A percentile compares a stretch with the other conserved stretches of the same genome.
Conservation (phyloP, 495 filamentous ascomycete genomes). For the Extremus antarcticus region DNA sequence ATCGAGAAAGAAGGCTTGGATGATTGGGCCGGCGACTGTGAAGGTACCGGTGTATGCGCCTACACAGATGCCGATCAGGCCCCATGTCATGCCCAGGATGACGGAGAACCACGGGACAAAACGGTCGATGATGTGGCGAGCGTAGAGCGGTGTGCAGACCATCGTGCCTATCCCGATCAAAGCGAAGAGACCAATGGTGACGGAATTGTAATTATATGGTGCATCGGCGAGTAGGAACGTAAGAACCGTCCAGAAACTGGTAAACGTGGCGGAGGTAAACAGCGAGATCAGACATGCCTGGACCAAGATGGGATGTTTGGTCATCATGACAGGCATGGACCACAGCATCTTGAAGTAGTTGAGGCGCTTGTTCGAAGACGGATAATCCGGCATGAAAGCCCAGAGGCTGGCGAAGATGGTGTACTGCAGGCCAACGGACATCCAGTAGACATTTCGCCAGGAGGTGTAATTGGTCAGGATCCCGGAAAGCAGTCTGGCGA, state of each 20-base stretch:
- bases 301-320: conserved; percentile 54
- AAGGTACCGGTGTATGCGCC: conserved; percentile 58
- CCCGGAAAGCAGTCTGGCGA: conserved; percentile 67
- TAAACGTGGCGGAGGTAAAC: conserved; percentile 48
- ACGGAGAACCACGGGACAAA: conserved; percentile 57
- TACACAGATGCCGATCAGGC: conserved; percentile 51
- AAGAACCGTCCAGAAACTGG: conserved; percentile 72
- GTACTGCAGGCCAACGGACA: conserved; percentile 62
- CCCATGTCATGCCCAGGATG: conserved; percentile 47
- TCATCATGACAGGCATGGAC: conserved; percentile 49
- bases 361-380: conserved; percentile 53
- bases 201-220: conserved; percentile 56
- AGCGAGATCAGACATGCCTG: conserved; percentile 54
- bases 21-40: conserved; percentile 60
- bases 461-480: conserved; percentile 57
- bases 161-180: conserved; percentile 65
- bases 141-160: conserved; percentile 54
- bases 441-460: conserved; percentile 76
- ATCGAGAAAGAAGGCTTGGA: conserved; percentile 65
- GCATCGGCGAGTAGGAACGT: conserved; percentile 62
- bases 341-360: conserved; percentile 58
- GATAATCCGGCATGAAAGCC: conserved; percentile 73
- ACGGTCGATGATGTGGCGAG: conserved; percentile 57
- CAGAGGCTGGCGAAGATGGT: conserved; percentile 56
- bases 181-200: conserved; percentile 67